Conservation (phyloP, 148 eudicot species). For the Beta vulgaris region DNA sequence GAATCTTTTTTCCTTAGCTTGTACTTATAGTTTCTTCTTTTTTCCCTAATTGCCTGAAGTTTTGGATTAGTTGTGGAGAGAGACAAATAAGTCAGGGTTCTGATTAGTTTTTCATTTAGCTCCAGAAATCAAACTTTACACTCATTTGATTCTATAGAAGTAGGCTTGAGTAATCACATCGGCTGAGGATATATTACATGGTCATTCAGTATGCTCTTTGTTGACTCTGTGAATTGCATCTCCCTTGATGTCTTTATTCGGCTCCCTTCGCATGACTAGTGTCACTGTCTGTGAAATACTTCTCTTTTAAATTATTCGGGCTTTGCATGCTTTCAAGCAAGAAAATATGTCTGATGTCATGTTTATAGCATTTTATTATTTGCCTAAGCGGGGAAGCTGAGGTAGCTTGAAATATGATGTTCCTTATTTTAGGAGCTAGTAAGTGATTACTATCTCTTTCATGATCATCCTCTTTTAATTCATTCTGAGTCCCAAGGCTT, state of each 20-base stretch:
- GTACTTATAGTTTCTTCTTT: neutral
- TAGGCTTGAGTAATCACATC: neutral
- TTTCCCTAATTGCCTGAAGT: neutral
- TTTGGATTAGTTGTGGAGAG: neutral
- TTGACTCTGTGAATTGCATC: neutral
- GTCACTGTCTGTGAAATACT: neutral
- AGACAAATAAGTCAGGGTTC: neutral
- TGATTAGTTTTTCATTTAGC: neutral
- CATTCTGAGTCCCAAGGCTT: neutral
- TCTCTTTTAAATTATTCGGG: neutral
- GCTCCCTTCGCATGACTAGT: neutral
- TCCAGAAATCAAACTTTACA: neutral
- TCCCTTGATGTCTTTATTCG: neutral
- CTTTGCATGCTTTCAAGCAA: neutral
- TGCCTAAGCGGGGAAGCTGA: neutral
- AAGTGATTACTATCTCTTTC: neutral
- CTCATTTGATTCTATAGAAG: neutral
- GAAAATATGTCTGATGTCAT: neutral
- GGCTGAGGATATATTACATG: neutral
- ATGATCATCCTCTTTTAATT: neutral
- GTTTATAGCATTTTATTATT: neutral
- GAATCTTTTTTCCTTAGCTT: neutral
- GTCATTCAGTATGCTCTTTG: too few species aligned
- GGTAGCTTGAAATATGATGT: neutral
- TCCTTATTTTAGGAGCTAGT: neutral